phyloP scores from a whole-genome alignment of 805 yeast species.

The Zygotorulaspora florentina region DNA sequence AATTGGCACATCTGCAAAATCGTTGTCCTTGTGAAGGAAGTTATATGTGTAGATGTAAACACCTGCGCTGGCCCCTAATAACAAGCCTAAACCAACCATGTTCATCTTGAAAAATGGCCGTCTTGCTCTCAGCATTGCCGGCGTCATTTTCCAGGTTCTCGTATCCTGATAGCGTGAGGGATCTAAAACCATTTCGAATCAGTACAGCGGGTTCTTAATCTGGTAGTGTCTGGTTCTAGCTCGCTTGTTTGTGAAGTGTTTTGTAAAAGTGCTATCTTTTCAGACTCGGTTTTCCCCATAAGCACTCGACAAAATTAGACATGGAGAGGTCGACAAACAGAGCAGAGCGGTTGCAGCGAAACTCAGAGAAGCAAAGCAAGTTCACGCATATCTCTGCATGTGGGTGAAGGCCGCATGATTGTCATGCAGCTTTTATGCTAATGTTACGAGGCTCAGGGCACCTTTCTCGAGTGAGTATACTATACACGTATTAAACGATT shows the following conservation, averaged over 20 bases:
- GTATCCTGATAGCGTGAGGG: constrained; percentile 56
- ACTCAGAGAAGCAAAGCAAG: no score
- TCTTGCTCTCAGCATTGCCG: constrained; percentile 88
- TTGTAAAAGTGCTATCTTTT: background rate
- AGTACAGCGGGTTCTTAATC: background rate
- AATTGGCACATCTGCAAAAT: constrained; percentile 86
- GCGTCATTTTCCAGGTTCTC: constrained; percentile 80
- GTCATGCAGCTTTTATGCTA: no score
- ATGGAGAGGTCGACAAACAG: no score
- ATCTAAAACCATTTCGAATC: constrained; percentile 25
- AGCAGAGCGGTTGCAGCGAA: no score
- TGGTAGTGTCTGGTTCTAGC: background rate
- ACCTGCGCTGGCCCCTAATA: constrained; percentile 63
- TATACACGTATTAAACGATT: background rate
- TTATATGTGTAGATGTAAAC: constrained; percentile 64
- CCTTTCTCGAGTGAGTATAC: background rate
- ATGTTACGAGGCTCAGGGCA: no score
- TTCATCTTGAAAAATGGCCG: constrained; percentile 80
- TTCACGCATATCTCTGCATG: no score
- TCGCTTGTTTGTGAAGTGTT: no score
- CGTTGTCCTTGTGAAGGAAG: constrained; percentile 62
- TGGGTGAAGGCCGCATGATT: no score
- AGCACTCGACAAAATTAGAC: background rate
- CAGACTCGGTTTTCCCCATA: background rate
- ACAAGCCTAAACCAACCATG: constrained; percentile 53